Evolutionary conservation across 2,329 filamentous ascomycete genomes (phyloP).

Genomic region (Fusarium haematococcum): DNA sequence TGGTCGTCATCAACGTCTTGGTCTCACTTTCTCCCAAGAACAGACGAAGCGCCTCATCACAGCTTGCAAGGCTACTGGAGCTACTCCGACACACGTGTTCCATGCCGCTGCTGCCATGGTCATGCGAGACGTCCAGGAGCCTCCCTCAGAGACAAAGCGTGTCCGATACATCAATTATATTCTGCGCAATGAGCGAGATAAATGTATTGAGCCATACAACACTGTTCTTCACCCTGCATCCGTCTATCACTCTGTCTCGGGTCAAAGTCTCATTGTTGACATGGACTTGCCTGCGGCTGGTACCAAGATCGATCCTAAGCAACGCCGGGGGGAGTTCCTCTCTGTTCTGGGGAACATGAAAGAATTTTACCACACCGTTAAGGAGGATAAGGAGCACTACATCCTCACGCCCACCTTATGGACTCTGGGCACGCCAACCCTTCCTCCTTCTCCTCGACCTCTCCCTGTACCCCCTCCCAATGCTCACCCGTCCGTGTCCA

Average conservation of each 20-base stretch:
- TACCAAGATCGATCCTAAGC: rapidly evolving
- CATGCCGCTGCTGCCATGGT: slow-evolving; percentile 49
- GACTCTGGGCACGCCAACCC: slow-evolving; percentile 14
- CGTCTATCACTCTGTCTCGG: slow-evolving; percentile 49
- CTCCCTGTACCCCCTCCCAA: slow-evolving; percentile 43
- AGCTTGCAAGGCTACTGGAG: slow-evolving; percentile 30
- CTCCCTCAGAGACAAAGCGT: background rate
- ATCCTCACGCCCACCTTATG: slow-evolving; percentile 42
- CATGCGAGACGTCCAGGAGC: slow-evolving; percentile 42
- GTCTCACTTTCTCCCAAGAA: slow-evolving; percentile 24
- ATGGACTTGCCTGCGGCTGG: slow-evolving; percentile 18
- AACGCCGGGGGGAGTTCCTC: slow-evolving; percentile 36
- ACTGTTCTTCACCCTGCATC: slow-evolving; percentile 39
- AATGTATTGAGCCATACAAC: slow-evolving; percentile 42
- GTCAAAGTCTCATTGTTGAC: slow-evolving; percentile 42
- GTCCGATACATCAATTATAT: slow-evolving; percentile 48
- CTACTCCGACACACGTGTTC: slow-evolving; percentile 48
- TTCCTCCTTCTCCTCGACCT: slow-evolving; percentile 20
- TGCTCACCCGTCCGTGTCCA: slow-evolving; percentile 42
- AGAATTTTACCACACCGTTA: slow-evolving; percentile 45
- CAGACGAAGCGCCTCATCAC: slow-evolving; percentile 34
- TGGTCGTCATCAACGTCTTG: slow-evolving; percentile 42
- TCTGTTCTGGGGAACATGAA: slow-evolving; percentile 40
- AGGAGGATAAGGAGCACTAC: slow-evolving; percentile 47
- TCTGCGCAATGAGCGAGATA: slow-evolving; percentile 47